These are phyloP conservation scores for Chlorella sorokiniana DNA, from an alignment of 139 green algal genomes.

Conservation along the genomic window DNA sequence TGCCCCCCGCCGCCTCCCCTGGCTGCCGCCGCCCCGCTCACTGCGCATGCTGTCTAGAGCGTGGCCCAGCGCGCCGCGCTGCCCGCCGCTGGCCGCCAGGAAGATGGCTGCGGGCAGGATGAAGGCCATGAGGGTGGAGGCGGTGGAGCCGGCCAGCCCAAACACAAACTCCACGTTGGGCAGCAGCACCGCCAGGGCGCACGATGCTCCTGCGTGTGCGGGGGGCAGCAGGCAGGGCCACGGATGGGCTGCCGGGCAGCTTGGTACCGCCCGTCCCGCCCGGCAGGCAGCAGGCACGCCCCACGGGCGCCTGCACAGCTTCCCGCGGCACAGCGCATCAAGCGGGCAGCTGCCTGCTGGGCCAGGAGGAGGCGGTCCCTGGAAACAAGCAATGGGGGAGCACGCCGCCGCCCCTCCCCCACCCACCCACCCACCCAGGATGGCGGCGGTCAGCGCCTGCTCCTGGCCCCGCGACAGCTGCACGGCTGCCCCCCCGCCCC, in stretches of 20 bases:
- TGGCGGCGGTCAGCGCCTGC: constrained; percentile 8
- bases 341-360: too few relatives aligned
- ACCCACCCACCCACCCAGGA: constrained; percentile 11
- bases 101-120: constrained; percentile 74
- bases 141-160: constrained; percentile 79
- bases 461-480: constrained; percentile 7
- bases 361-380: too few relatives aligned
- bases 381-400: neutral
- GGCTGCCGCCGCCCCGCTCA: too few relatives aligned
- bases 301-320: too few relatives aligned
- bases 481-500: neutral
- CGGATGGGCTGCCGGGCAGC: neutral
- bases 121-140: constrained; percentile 77
- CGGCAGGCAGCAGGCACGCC: too few relatives aligned
- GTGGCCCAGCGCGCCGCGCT: constrained; percentile 14
- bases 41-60: constrained; percentile 18
- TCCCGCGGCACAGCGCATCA: too few relatives aligned
- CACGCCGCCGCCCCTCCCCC: neutral
- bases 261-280: too few relatives aligned
- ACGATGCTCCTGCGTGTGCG: constrained; percentile 13
- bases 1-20: too few relatives aligned
- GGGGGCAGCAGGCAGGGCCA: neutral
- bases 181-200: constrained; percentile 49
- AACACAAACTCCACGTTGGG: constrained; percentile 91
- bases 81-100: constrained; percentile 37